Percentiles rank a stretch among this genome's conserved stretches.
Conservation (phyloP, 768 basidiomycete species). For the Amanita pallidorosea region DNA sequence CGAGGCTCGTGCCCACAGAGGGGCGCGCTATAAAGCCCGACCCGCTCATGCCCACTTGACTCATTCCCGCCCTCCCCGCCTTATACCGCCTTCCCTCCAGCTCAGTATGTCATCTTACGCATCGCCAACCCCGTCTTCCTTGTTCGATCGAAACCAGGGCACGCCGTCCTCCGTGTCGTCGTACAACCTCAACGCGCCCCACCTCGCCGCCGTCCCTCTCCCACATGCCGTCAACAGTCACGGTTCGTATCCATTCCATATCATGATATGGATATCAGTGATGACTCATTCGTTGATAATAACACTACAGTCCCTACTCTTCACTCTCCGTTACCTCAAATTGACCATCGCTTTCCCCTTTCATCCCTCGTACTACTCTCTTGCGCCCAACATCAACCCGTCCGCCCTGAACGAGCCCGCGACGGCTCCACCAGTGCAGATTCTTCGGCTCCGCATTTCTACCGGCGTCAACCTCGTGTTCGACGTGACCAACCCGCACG, state of each 20-base stretch:
- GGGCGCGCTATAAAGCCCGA: constrained; percentile 2
- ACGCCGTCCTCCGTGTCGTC: constrained; percentile 3
- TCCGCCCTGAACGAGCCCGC: not conserved
- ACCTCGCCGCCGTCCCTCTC: constrained; percentile 2
- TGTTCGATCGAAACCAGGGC: constrained; percentile 2
- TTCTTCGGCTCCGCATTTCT: not conserved
- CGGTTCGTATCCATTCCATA: not conserved
- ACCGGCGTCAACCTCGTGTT: constrained; percentile 1
- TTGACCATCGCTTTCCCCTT: constrained; percentile 1
- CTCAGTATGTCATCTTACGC: not conserved
- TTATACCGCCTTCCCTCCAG: not conserved
- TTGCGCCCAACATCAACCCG: not conserved
- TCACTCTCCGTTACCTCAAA: not conserved
- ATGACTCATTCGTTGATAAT: not conserved
- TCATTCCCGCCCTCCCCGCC: not conserved
- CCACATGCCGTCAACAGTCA: not conserved
- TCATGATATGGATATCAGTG: not conserved
- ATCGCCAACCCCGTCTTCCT: constrained; percentile 1
- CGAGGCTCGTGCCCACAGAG: not conserved
- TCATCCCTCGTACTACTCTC: not conserved
- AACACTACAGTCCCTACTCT: not conserved
- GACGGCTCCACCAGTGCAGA: not conserved
- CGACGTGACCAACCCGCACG: constrained; percentile 4
- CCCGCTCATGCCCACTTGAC: not conserved
- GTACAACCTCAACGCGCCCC: not conserved